phyloP scores from a whole-genome alignment of 106 monocot species.

The Hemerocallis citrina region DNA sequence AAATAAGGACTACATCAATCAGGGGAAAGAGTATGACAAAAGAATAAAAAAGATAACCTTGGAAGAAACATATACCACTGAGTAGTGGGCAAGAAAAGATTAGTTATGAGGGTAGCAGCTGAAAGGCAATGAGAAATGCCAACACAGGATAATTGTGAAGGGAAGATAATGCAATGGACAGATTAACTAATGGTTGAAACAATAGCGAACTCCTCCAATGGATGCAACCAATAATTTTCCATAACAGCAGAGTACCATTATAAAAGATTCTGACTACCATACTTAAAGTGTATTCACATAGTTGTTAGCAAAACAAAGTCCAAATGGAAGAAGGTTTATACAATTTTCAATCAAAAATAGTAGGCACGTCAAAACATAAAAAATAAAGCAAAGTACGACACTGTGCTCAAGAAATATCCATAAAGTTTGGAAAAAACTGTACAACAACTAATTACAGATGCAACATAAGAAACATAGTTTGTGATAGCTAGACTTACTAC shows the following conservation, averaged over 20 bases:
- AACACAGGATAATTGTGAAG: not conserved
- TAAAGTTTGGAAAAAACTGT: not conserved
- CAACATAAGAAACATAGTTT: not conserved
- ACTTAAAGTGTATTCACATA: too few relatives aligned
- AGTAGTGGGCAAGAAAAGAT: not conserved
- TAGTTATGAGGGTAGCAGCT: not conserved
- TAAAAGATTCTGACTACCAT: not conserved
- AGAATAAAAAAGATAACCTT: not conserved
- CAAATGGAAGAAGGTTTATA: too few relatives aligned
- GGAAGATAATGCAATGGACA: not conserved
- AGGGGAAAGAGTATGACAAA: not conserved
- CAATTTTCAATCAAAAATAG: too few relatives aligned
- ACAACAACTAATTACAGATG: not conserved
- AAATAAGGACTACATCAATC: not conserved
- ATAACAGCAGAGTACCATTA: not conserved
- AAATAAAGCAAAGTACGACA: too few relatives aligned
- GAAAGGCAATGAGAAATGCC: not conserved
- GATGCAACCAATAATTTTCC: not conserved
- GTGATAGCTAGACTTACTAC: constrained; percentile 42
- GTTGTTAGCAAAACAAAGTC: too few relatives aligned
- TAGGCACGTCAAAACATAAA: too few relatives aligned
- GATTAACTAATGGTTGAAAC: not conserved
- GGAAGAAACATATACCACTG: too few relatives aligned
- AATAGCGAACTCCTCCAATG: not conserved
- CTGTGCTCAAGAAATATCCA: not conserved